Evolutionary conservation across 2,329 filamentous ascomycete species (phyloP), one percentile per base, ranked within the genome.

Genomic region (Colletotrichum sp.): DNA sequence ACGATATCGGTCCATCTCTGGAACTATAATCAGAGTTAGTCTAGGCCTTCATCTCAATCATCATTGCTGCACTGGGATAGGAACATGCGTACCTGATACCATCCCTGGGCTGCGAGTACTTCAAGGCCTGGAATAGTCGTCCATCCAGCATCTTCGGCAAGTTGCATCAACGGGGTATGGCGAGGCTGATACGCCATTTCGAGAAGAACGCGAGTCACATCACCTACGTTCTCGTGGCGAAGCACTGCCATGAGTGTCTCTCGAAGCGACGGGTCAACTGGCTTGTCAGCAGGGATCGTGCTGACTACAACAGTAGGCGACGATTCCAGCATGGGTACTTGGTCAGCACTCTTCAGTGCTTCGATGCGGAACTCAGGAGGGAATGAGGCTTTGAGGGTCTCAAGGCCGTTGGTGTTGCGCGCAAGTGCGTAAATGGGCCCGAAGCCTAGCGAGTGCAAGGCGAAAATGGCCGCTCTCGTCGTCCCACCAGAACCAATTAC

Each of bases 111-210:
- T 76, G 96, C 93, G 71, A 99, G 88, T 34, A 97, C 96, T 84
- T 99, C 97, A 52, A 98, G 85, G 0, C 97, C 97, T 9, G 95
- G 93, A 77, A 99, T 93, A 3, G 94, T 95, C 72, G 87, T 90
- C 97, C 97, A 99, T 5, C 93, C 93, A 15, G 91, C 91, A 79
- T 94, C 91, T 80, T 92, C 89, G 4, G 96, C 96, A 82, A 98
- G 87, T 82, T 94, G 90, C 93, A 99, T 98, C 79, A 98, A 85
- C 9, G 93, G 91, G 6, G 97, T 99, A 69, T 95, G 90, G 0
- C 91, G 88, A 24, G 97, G 97, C 85, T 96, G 98, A 85, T 99
- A 99, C 3, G 97, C 96, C 96, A 99, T 98, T 85, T 99, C 97
- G 5, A 99, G 86, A 76, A 99, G 86, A 15, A 97, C 91, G 24